phyloP scores from a whole-genome alignment of 2,329 filamentous ascomycete genomes.

The Claviceps pusilla region DNA sequence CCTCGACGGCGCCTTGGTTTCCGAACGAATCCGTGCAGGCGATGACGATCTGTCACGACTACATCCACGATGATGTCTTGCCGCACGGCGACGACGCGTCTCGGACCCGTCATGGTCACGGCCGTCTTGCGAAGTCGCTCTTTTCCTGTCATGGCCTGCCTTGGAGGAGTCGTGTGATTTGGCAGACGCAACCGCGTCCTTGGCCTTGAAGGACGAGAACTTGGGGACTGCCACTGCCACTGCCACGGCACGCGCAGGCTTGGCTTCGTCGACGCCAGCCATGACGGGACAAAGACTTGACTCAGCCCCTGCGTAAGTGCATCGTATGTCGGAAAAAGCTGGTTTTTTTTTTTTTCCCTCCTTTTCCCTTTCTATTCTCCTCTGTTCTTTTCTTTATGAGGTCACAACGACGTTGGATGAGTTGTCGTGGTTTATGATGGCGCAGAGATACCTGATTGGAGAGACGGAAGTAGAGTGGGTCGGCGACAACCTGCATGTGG shows the following conservation, averaged over 20 bases:
- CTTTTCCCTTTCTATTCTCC: too few relatives aligned
- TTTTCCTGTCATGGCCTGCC: conserved; percentile 8
- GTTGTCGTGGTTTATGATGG: too few relatives aligned
- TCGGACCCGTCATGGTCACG: conserved; percentile 4
- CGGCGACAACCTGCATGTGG: too few relatives aligned
- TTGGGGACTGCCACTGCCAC: conserved; percentile 33
- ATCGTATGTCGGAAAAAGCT: background rate
- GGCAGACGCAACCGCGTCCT: conserved; percentile 21
- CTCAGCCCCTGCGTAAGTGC: background rate
- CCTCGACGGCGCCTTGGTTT: background rate
- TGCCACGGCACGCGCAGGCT: conserved; percentile 6
- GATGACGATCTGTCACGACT: background rate
- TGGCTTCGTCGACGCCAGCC: conserved; percentile 14
- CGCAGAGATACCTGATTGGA: too few relatives aligned
- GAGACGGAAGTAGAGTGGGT: too few relatives aligned
- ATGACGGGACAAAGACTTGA: background rate
- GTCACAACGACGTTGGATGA: too few relatives aligned
- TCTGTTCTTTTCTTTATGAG: too few relatives aligned
- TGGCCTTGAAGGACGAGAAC: conserved; percentile 57
- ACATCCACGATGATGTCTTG: background rate
- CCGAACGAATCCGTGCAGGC: background rate
- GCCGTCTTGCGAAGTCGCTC: conserved; percentile 1
- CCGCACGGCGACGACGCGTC: conserved; percentile 6
- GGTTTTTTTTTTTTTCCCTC: background rate
- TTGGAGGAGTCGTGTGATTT: conserved; percentile 5